Evolutionary conservation across 1,284 basidiomycete genomes (phyloP), one percentile per base, ranked within the genome.

Genomic region (Paramarasmius palmivorus): DNA sequence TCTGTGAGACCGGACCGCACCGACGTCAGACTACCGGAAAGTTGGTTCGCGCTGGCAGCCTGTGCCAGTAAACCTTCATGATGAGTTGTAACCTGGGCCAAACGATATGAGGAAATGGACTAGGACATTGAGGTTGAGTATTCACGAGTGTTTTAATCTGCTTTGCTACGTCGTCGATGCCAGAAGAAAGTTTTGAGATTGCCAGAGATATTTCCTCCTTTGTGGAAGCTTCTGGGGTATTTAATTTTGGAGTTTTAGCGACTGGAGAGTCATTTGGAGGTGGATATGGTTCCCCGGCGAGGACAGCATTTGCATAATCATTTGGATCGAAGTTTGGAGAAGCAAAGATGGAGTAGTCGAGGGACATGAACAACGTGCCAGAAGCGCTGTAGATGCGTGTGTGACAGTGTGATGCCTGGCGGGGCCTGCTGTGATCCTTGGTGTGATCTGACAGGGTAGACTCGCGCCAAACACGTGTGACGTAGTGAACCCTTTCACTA

Each of bases 141-240:
- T 39, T 35, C 52, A 94, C 93, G 69, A 95, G 78, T 53, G 78
- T 79, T 69, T 90, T 88, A 47, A 96, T 84, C 68, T 96, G 92
- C 65, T 88, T 90, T 25, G 88, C 88, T 17, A 95, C 85, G 66
- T 96, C 93, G 46, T 96, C 94, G 57, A 96, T 88, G 2, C 86
- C 90, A 61, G 86, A 80, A 56, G 88, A 89, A 4, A 97, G 75
- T 65, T 90, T 92, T 7, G 90, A 86, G 32, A 96, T 87, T 2
- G 92, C 91, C 1, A 92, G 81, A 5, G 90, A 89, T 3, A 95
- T 86, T 61, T 96, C 94, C 57, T 93, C 92, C 68, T 88, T 92
- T 23, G 83, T 81, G 22, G 73, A 72, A 7, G 81, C 79, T 46
- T 87, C 84, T 20, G 79, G 73, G 0, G 71, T 65, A 22, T 73